phyloP scores from a whole-genome alignment of 768 basidiomycete species.

The Termitomyces sp. region DNA sequence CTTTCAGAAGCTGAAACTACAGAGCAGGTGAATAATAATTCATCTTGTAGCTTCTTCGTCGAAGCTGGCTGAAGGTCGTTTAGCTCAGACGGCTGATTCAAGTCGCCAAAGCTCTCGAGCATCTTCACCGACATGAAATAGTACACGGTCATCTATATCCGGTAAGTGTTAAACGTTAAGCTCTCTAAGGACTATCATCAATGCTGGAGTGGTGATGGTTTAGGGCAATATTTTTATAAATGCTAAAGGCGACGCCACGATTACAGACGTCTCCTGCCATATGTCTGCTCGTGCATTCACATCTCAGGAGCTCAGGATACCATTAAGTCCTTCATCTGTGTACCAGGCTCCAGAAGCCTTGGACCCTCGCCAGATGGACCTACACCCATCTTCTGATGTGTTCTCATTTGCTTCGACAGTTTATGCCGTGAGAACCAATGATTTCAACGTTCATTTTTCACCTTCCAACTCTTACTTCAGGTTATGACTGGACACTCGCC shows the following conservation, averaged over 20 bases:
- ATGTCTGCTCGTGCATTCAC: not conserved
- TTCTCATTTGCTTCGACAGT: conserved; percentile 8
- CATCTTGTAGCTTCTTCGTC: not conserved
- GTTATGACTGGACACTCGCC: conserved; percentile 9
- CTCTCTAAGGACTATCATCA: not conserved
- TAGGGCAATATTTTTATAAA: not conserved
- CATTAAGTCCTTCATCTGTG: not conserved
- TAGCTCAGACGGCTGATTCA: not conserved
- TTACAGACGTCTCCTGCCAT: conserved; percentile 1
- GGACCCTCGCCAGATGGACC: not conserved
- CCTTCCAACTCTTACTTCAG: not conserved
- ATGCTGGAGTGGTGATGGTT: not conserved
- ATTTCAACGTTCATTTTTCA: not conserved
- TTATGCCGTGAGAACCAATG: conserved; percentile 6
- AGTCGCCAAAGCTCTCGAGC: not conserved
- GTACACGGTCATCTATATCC: not conserved
- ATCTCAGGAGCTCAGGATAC: not conserved
- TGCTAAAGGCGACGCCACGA: not conserved
- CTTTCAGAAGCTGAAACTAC: not conserved
- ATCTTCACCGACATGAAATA: not conserved
- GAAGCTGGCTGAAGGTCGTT: not conserved
- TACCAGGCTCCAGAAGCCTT: conserved; percentile 12
- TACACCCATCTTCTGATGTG: conserved; percentile 9
- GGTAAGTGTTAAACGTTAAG: not conserved
- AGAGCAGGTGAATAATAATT: not conserved